A percentile compares a stretch with the other conserved stretches of the same genome.
phyloP scores from a whole-genome alignment of 495 filamentous ascomycete species.

The Penicillium malachiteum region DNA sequence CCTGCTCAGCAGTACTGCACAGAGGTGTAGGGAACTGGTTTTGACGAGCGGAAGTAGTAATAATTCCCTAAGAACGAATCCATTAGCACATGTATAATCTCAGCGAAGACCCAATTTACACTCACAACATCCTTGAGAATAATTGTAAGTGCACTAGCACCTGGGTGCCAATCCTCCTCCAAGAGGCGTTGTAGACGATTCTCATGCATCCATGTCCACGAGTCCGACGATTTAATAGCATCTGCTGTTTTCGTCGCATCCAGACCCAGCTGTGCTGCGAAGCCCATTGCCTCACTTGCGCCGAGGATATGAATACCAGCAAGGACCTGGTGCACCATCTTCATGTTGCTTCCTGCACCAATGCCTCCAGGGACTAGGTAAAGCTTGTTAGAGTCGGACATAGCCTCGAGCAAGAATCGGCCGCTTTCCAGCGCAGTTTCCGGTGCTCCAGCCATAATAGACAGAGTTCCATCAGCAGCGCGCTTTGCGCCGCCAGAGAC shows the following conservation, averaged over 20 bases:
- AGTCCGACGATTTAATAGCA: constrained; percentile 56
- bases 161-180: constrained; percentile 62
- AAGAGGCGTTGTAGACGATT: constrained; percentile 71
- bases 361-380: constrained; percentile 73
- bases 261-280: constrained; percentile 66
- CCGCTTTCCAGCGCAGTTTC: constrained; percentile 58
- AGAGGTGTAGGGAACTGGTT: constrained; percentile 67
- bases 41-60: constrained; percentile 65
- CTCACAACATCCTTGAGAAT: constrained; percentile 74
- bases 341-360: constrained; percentile 81
- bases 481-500: constrained; percentile 76
- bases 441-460: constrained; percentile 73
- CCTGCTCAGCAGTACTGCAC: constrained; percentile 66
- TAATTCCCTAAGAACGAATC: constrained; percentile 54
- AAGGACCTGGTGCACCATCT: constrained; percentile 82
- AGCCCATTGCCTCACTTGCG: constrained; percentile 70
- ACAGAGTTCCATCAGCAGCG: constrained; percentile 73
- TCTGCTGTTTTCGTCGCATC: constrained; percentile 58
- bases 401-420: constrained; percentile 58
- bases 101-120: constrained; percentile 1
- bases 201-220: constrained; percentile 80
- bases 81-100: constrained; percentile 6
- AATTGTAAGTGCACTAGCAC: constrained; percentile 67
- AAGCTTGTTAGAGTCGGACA: constrained; percentile 61
- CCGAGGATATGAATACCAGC: constrained; percentile 75